Evolutionary conservation across 768 basidiomycete species (phyloP).

Genomic region (Crepidotus variabilis): DNA sequence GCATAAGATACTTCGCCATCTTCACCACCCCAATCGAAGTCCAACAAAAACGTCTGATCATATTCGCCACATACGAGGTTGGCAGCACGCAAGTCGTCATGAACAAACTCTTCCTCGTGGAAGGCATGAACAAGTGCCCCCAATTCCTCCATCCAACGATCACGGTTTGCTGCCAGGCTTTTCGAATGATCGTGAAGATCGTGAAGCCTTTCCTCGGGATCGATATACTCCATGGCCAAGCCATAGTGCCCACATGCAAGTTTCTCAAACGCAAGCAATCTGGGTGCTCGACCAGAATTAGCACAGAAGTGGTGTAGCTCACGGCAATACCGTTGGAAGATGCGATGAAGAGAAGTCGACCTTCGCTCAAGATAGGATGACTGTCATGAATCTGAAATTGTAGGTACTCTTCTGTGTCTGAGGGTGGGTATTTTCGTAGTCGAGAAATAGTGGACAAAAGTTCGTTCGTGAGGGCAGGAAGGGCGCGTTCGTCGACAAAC

Average conservation of each 20-base stretch:
- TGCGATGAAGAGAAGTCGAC: constrained; percentile 16
- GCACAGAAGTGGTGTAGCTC: constrained; percentile 20
- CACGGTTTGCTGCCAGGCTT: not conserved
- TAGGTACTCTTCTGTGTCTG: constrained; percentile 1
- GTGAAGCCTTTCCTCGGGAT: not conserved
- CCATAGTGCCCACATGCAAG: constrained; percentile 25
- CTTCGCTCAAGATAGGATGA: not conserved
- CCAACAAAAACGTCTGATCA: constrained; percentile 12
- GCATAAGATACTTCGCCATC: constrained; percentile 11
- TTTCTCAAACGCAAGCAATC: constrained; percentile 17
- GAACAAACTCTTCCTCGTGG: constrained; percentile 13
- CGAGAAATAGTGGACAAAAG: constrained; percentile 1
- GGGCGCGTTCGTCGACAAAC: not conserved
- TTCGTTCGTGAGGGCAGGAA: constrained; percentile 4
- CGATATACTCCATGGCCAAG: constrained; percentile 21
- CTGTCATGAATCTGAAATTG: constrained; percentile 8
- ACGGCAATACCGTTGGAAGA: constrained; percentile 16
- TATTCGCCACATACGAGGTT: constrained; percentile 12
- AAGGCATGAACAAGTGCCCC: constrained; percentile 9
- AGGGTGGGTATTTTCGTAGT: constrained; percentile 8
- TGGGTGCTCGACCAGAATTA: constrained; percentile 17
- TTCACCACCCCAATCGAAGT: constrained; percentile 15
- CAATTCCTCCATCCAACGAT: constrained; percentile 1
- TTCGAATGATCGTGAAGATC: no score
- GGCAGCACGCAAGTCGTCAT: constrained; percentile 16